Base-by-base conservation (phyloP, 805 yeast species). In the Candida ficus region DNA sequence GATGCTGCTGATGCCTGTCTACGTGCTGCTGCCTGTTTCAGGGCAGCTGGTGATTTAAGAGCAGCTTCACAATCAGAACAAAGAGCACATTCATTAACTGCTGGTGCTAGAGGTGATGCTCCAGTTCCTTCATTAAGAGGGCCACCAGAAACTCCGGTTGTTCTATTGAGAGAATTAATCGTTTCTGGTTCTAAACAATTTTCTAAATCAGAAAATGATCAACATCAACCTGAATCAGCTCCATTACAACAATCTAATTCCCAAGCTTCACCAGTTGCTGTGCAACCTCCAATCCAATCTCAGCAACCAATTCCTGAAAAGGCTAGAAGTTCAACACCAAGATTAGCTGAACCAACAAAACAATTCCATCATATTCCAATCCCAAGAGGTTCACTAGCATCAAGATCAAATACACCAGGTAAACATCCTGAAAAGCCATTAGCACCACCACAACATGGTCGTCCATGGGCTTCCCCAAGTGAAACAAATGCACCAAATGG, bases 1-100 rank as follows among this genome's bases (percentile, higher is more conserved):
- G 83, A 78, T 55, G 82, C 83, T 1, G 69, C 78, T 0, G 82
- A 76, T 54, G 82, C 83, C 5, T 74, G 79, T 44, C 42, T 59
- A 10, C 59, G 81, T 33, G 74, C 82, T 2, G 70, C 77, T 1
- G 53, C 62, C 14, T 75, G 78, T 49, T 75, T 68, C 52, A 64
- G 68, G 44, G 60, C 66, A 4, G 68, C 73, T 22, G 74, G 74
- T 16, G 76, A 74, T 44, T 32, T 53, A 4, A 64, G 68, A 39
- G 56, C 65, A 21, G 72, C 75, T 4, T 44, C 54, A 4, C 64
- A 58, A 42, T 63, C 70, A 37, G 78, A 71, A 39, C 64, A 64
- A 41, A 57, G 76, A 39, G 67, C 77, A 0, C 65, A 66, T 31
- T 56, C 61, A 5, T 58, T 76, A 40, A 59, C 62, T n/a, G 62